Evolutionary conservation across 257 asterid genomes (phyloP).

Genomic region (Solanum phureja): DNA sequence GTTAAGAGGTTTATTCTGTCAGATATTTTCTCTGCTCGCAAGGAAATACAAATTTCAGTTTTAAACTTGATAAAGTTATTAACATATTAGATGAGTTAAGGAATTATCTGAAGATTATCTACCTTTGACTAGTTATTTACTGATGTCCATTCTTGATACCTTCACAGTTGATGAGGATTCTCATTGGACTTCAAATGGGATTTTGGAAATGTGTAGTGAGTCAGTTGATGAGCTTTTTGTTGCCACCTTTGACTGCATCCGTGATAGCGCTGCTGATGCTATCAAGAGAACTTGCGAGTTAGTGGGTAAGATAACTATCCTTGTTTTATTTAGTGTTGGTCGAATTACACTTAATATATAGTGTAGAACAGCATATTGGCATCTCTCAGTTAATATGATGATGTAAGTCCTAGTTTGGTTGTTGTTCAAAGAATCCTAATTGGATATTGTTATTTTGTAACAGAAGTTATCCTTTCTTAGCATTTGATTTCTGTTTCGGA

Average conservation of each 20-base stretch:
- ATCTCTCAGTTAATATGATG: not conserved
- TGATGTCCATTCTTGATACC: slow-evolving; percentile 7
- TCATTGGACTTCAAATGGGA: slow-evolving; percentile 30
- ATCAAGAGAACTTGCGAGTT: slow-evolving; percentile 56
- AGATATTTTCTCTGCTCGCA: not conserved
- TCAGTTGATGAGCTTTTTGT: slow-evolving; percentile 86
- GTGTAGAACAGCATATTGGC: not conserved
- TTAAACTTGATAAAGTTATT: not conserved
- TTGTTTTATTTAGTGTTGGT: not conserved
- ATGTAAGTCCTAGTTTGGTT: not conserved
- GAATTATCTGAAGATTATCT: not conserved
- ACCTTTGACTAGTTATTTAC: not conserved
- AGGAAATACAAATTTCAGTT: not conserved
- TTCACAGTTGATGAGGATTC: slow-evolving; percentile 40
- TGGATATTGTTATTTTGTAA: not conserved
- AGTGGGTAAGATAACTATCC: slow-evolving; percentile 41
- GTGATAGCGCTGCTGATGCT: slow-evolving; percentile 65
- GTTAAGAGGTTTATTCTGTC: not conserved
- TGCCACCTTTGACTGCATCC: slow-evolving; percentile 88
- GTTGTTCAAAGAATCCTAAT: not conserved
- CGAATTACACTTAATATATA: not conserved
- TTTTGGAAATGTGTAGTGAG: slow-evolving; percentile 35
- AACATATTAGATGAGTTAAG: not conserved
- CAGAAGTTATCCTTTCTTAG: not conserved
- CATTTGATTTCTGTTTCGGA: not conserved